These are phyloP conservation scores for Carpinus viminea DNA, from an alignment of 306 rosid genomes.

Conservation along the genomic window DNA sequence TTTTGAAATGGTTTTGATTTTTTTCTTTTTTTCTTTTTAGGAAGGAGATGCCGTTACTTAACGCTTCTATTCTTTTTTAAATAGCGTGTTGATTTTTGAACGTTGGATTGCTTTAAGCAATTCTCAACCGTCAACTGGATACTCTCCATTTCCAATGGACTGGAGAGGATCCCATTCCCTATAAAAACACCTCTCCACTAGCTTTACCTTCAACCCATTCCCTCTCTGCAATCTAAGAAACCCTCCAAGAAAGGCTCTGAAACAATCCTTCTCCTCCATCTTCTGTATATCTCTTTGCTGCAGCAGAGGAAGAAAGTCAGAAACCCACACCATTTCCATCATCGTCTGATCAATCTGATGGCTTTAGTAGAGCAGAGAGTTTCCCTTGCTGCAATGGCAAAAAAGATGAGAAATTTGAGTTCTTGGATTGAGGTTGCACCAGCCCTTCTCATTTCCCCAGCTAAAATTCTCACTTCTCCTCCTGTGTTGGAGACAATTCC, in stretches of 20 bases:
- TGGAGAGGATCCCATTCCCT: too few species aligned
- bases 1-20: too few species aligned
- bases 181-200: neutral
- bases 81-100: too few species aligned
- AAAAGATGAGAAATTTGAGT: constrained; percentile 32
- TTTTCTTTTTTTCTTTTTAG: too few species aligned
- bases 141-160: too few species aligned
- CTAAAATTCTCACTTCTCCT: constrained; percentile 45
- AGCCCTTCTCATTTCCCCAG: constrained; percentile 32
- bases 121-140: too few species aligned
- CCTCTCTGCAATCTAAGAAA: neutral
- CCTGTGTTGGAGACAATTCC: constrained; percentile 58
- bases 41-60: too few species aligned
- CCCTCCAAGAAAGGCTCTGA: neutral
- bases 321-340: neutral
- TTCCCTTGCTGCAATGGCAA: constrained; percentile 37
- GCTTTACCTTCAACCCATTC: neutral
- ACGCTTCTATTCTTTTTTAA: too few species aligned
- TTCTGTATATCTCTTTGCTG: neutral
- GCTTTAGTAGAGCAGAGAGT: neutral
- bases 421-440: constrained; percentile 56
- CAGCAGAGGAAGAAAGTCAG: too few species aligned
- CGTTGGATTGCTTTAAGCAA: too few species aligned
- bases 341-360: neutral
- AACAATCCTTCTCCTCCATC: neutral